phyloP scores from a whole-genome alignment of 176 grass and related monocot genomes.

The Zea luxurians region DNA sequence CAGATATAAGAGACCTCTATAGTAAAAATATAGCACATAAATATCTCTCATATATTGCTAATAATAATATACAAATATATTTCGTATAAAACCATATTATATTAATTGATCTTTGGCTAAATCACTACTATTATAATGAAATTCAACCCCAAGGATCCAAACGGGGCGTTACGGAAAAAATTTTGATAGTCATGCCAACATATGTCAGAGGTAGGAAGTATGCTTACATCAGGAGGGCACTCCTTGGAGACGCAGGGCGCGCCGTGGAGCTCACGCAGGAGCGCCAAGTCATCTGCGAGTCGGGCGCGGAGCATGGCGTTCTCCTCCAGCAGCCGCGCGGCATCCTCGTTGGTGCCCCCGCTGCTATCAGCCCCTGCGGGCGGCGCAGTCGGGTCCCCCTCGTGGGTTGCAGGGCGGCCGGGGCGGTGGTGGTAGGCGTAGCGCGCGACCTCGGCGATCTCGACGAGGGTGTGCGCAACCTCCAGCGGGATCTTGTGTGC shows the following conservation, averaged over 20 bases:
- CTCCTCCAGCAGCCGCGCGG: slow-evolving; percentile 55
- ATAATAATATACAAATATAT: too few species aligned
- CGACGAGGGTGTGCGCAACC: slow-evolving; percentile 70
- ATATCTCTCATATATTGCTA: too few species aligned
- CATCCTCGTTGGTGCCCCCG: slow-evolving; percentile 31
- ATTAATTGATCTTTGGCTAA: too few species aligned
- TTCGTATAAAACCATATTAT: too few species aligned
- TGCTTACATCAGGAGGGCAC: slow-evolving; percentile 80
- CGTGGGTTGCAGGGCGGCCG: slow-evolving; percentile 25
- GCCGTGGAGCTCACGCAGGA: slow-evolving; percentile 66
- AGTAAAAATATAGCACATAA: too few species aligned
- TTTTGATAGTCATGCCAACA: background rate
- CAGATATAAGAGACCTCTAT: too few species aligned
- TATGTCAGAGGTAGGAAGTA: background rate
- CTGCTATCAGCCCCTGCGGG: background rate
- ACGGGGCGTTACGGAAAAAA: too few species aligned
- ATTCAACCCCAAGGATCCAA: too few species aligned
- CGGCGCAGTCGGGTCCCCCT: background rate
- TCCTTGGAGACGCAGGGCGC: slow-evolving; percentile 60
- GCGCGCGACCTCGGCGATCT: slow-evolving; percentile 81
- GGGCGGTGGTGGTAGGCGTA: slow-evolving; percentile 63
- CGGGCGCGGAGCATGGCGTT: slow-evolving; percentile 69
- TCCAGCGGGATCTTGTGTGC: slow-evolving; percentile 69
- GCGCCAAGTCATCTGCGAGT: slow-evolving; percentile 61
- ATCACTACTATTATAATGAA: too few species aligned